Evolutionary conservation across 2,329 filamentous ascomycete species (phyloP).

Genomic region (Lecanicillium sp.): DNA sequence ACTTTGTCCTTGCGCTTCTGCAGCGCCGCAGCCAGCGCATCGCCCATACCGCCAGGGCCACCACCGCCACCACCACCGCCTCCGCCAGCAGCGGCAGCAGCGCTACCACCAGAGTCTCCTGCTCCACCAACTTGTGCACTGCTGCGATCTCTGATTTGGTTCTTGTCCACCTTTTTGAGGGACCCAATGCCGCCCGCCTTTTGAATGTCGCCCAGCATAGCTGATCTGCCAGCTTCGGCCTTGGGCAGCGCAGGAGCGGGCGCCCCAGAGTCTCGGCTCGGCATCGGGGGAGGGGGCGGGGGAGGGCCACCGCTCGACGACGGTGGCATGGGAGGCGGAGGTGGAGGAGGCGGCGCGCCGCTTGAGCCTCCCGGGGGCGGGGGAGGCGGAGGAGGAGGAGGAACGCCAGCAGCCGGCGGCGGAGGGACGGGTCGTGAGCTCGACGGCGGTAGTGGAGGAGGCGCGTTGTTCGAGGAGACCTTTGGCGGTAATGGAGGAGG

Average conservation of each 20-base stretch:
- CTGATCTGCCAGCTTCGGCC: constrained; percentile 42
- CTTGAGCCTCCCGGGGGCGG: constrained; percentile 29
- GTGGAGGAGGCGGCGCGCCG: constrained; percentile 37
- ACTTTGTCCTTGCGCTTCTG: constrained; percentile 89
- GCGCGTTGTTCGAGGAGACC: constrained; percentile 32
- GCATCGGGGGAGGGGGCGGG: constrained; percentile 44
- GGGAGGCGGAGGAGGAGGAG: constrained; percentile 28
- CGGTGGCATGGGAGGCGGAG: constrained; percentile 31
- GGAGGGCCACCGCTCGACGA: constrained; percentile 29
- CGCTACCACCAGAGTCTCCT: constrained; percentile 39
- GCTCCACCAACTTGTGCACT: constrained; percentile 48
- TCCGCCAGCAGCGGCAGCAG: constrained; percentile 42
- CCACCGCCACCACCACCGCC: constrained; percentile 38
- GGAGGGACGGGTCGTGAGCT: constrained; percentile 45
- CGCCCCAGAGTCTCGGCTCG: constrained; percentile 50
- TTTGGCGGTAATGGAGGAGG: constrained; percentile 42
- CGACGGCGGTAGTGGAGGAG: constrained; percentile 41
- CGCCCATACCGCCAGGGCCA: constrained; percentile 64
- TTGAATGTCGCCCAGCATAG: constrained; percentile 65
- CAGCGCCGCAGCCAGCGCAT: constrained; percentile 70
- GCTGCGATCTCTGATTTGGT: constrained; percentile 65
- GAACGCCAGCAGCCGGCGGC: constrained; percentile 36
- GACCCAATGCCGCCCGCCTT: constrained; percentile 58
- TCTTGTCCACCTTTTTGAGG: constrained; percentile 68
- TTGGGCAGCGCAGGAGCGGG: constrained; percentile 36